Percentiles rank a stretch among this genome's conserved stretches.
Conservation (phyloP, 331 rosid genomes). For the Spiraea crenata region DNA sequence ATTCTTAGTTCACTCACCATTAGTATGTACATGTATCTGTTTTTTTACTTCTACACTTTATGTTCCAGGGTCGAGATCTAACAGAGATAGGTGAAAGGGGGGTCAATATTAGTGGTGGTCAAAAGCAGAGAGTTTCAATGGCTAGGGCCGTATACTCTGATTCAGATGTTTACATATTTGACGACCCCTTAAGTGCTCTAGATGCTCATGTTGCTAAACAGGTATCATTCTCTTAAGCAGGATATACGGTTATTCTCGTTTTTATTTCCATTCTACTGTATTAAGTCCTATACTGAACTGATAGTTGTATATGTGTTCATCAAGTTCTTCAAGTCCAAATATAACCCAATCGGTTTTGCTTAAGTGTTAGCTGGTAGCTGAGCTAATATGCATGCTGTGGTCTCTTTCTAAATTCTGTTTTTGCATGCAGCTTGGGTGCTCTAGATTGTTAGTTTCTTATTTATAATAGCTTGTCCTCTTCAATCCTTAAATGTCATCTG, state of each 20-base stretch:
- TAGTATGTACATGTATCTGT: neutral
- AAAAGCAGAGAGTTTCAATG: slow-evolving; percentile 91
- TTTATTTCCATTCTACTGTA: neutral
- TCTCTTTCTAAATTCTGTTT: neutral
- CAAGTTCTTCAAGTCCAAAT: too few species aligned
- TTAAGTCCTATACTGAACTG: neutral
- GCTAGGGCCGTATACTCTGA: slow-evolving; percentile 88
- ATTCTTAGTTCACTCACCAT: slow-evolving; percentile 20
- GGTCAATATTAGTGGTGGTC: slow-evolving; percentile 93
- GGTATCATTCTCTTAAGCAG: slow-evolving; percentile 35
- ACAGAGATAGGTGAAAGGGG: slow-evolving; percentile 98
- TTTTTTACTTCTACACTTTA: slow-evolving; percentile 16
- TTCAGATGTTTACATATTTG: slow-evolving; percentile 80
- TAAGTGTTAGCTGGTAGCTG: neutral
- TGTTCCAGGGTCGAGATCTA: slow-evolving; percentile 65
- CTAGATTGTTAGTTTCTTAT: neutral
- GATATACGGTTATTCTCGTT: neutral
- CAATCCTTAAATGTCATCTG: slow-evolving; percentile 10
- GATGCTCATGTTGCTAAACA: slow-evolving; percentile 82
- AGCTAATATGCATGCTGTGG: neutral
- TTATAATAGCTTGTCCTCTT: neutral
- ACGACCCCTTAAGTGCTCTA: slow-evolving; percentile 94
- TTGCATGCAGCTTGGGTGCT: slow-evolving; percentile 4
- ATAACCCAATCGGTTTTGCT: too few species aligned
- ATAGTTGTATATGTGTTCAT: too few species aligned